Evolutionary conservation across 2,329 filamentous ascomycete species (phyloP).

Genomic region (Claviceps maximensis): DNA sequence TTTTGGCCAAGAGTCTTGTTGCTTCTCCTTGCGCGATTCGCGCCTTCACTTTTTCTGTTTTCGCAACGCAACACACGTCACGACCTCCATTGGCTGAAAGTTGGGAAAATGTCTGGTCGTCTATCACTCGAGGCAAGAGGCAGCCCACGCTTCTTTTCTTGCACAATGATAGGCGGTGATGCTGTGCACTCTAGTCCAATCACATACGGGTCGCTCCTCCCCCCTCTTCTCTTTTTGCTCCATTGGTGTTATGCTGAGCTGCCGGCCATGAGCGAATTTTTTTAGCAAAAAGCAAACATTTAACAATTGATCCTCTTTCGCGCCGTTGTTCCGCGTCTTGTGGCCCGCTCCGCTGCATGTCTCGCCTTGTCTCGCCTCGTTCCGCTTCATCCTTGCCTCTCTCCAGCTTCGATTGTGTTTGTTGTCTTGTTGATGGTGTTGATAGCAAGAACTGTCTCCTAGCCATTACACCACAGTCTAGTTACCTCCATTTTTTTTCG

Average conservation of each 20-base stretch:
- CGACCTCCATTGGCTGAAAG: too few relatives aligned
- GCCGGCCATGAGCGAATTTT: neutral
- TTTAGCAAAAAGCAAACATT: neutral
- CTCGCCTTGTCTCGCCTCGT: conserved; percentile 4
- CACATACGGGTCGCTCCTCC: neutral
- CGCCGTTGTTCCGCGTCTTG: conserved; percentile 1
- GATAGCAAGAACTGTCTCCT: too few relatives aligned
- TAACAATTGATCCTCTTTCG: neutral
- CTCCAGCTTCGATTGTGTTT: neutral
- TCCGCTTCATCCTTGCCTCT: neutral
- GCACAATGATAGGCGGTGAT: conserved; percentile 1
- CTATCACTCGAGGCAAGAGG: neutral
- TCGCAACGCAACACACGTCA: neutral
- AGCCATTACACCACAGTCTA: too few relatives aligned
- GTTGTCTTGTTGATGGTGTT: too few relatives aligned
- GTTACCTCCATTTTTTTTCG: too few relatives aligned
- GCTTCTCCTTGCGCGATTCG: neutral
- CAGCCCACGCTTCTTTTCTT: conserved; percentile 5
- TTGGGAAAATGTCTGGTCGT: too few relatives aligned
- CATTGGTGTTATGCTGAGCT: neutral
- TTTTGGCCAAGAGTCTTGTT: too few relatives aligned
- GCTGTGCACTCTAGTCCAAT: conserved; percentile 3
- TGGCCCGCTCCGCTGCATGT: conserved; percentile 6
- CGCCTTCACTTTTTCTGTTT: neutral
- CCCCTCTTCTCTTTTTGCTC: neutral